These are phyloP conservation scores for Tylopilus sp. DNA, from an alignment of 1,284 basidiomycete genomes.

Conservation along the genomic window DNA sequence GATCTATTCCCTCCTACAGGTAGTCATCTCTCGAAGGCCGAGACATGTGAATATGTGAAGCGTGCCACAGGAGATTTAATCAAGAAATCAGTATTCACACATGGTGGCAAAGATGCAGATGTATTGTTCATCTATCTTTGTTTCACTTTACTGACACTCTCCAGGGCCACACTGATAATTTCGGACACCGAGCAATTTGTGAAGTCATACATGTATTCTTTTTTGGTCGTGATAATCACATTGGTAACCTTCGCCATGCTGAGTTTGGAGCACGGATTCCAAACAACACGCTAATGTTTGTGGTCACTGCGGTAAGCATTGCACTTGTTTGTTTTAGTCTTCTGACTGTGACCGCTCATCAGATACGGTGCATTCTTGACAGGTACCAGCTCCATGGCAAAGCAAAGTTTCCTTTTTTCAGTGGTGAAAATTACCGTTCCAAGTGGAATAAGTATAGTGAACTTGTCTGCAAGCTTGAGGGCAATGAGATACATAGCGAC, in stretches of 20 bases:
- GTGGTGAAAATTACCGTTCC: neutral
- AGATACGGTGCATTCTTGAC: constrained; percentile 1
- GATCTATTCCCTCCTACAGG: neutral
- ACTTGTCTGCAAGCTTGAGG: neutral
- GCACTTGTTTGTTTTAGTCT: too few species aligned
- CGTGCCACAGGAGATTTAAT: neutral
- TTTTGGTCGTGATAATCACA: neutral
- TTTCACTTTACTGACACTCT: neutral
- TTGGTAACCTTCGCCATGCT: neutral
- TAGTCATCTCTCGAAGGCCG: neutral
- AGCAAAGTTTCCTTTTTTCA: too few species aligned
- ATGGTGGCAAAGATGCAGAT: neutral
- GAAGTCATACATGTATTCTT: neutral
- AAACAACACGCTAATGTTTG: neutral
- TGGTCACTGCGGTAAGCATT: neutral
- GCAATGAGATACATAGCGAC: neutral
- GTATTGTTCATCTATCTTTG: neutral
- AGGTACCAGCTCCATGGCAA: neutral
- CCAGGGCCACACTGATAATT: constrained; percentile 1
- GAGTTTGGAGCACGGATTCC: neutral
- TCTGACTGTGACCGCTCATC: neutral
- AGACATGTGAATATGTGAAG: neutral
- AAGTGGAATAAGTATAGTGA: constrained; percentile 1
- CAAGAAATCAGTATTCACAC: neutral
- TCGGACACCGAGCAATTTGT: neutral